A percentile compares a stretch with the other conserved stretches of the same genome.
Conservation (phyloP, 1,284 basidiomycete genomes). For the Ganoderma multipileum region DNA sequence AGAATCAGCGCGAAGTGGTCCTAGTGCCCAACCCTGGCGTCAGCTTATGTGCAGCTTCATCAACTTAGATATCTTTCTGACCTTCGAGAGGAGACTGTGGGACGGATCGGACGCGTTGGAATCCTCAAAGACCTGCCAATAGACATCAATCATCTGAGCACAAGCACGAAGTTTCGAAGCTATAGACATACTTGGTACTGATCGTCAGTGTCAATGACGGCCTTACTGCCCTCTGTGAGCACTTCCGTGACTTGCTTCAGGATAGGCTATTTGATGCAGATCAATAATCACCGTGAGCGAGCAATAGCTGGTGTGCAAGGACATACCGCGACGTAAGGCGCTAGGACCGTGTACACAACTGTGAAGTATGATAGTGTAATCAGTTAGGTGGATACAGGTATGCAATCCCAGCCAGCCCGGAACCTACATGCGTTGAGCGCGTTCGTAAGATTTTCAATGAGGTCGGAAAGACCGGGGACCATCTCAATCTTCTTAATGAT, state of each 20-base stretch:
- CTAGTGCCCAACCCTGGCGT: conserved; percentile 30
- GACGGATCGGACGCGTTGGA: conserved; percentile 78
- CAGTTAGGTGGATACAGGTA: conserved; percentile 12
- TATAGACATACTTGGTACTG: conserved; percentile 60
- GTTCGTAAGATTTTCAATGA: conserved; percentile 72
- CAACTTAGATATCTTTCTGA: conserved; percentile 24
- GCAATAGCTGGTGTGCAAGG: background rate
- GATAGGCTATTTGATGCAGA: conserved; percentile 54
- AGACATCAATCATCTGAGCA: background rate
- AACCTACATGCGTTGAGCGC: conserved; percentile 67
- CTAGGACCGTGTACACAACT: conserved; percentile 78
- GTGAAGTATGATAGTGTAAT: background rate
- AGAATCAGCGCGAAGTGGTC: conserved; percentile 72
- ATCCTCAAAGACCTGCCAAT: conserved; percentile 66
- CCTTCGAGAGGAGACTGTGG: conserved; percentile 72
- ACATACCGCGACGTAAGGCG: conserved; percentile 60
- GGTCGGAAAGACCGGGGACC: conserved; percentile 72
- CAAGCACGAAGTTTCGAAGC: too few species aligned
- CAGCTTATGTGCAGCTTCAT: background rate
- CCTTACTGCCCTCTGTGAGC: conserved; percentile 69
- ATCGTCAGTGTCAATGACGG: conserved; percentile 74
- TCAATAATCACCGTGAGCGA: background rate
- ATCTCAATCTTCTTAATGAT: conserved; percentile 63
- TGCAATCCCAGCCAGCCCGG: background rate
- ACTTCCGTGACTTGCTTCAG: conserved; percentile 62